A percentile compares a stretch with the other conserved stretches of the same genome.
Conservation (phyloP, 1,139 yeast species). For the Sugiyamaella grinbergsii region DNA sequence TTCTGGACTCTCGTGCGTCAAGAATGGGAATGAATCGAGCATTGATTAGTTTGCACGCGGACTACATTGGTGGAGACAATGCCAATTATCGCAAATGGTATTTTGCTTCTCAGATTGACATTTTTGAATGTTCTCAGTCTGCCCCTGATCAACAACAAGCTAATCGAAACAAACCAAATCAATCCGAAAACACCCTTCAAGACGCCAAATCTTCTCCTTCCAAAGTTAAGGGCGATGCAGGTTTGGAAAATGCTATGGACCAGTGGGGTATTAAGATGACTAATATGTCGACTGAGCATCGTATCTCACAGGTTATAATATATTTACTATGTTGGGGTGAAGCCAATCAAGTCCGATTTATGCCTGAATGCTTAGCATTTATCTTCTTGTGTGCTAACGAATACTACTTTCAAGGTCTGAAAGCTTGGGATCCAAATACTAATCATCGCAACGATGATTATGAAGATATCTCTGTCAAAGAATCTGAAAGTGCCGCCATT, state of each 20-base stretch:
- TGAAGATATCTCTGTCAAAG: neutral
- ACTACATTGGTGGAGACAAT: conserved; percentile 70
- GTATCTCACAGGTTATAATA: conserved; percentile 65
- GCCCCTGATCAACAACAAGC: neutral
- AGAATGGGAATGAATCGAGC: conserved; percentile 75
- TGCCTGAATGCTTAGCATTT: conserved; percentile 86
- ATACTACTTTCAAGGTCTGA: conserved; percentile 47
- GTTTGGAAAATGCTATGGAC: conserved; percentile 44
- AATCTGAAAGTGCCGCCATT: neutral
- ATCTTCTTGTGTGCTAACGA: conserved; percentile 78
- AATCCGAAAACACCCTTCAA: too few relatives aligned
- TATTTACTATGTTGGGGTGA: conserved; percentile 87
- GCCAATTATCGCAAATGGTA: conserved; percentile 73
- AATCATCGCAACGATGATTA: neutral
- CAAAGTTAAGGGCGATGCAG: conserved; percentile 11
- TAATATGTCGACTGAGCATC: conserved; percentile 53
- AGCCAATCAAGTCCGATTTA: conserved; percentile 76
- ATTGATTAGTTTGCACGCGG: conserved; percentile 68
- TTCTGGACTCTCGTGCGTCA: conserved; percentile 73
- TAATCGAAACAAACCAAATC: neutral
- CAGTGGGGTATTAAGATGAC: conserved; percentile 66
- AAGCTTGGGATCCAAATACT: conserved; percentile 7
- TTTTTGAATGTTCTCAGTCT: conserved; percentile 25
- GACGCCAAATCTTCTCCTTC: neutral
- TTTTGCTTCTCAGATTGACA: conserved; percentile 64